Percentiles rank a stretch among this genome's conserved stretches.
These are phyloP conservation scores for Skeletonema potamos DNA, from an alignment of 108 stramenopile genomes.

Conservation along the genomic window DNA sequence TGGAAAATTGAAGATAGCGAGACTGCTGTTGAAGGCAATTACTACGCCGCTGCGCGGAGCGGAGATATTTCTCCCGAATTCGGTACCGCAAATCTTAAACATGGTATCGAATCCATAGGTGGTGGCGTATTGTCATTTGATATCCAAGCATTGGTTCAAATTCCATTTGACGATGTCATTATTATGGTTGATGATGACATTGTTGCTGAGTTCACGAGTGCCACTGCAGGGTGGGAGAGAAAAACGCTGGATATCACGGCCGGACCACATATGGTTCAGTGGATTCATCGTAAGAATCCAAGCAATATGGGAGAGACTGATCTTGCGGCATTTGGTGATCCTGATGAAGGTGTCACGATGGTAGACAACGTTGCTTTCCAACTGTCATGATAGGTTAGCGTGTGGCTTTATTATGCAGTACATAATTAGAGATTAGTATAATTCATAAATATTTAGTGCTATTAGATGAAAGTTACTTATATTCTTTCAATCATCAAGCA, in stretches of 20 bases:
- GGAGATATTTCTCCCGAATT: neutral
- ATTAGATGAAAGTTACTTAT: neutral
- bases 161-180: conserved; percentile 15
- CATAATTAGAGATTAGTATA: neutral
- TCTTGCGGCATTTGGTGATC: neutral
- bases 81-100: neutral
- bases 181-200: conserved; percentile 7
- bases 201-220: neutral
- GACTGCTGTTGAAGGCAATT: neutral
- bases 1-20: neutral
- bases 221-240: neutral
- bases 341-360: conserved; percentile 4
- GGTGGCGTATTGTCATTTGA: conserved; percentile 9
- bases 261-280: conserved; percentile 1
- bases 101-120: neutral
- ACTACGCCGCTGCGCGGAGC: conserved; percentile 5
- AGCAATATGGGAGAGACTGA: conserved; percentile 6
- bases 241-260: neutral
- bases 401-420: too few relatives aligned
- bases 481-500: conserved; percentile 11
- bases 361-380: conserved; percentile 13
- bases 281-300: conserved; percentile 24
- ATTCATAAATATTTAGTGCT: neutral
- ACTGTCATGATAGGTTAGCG: neutral
- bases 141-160: conserved; percentile 1